Percentiles rank a stretch among this genome's conserved stretches.
Evolutionary conservation across 1,284 basidiomycete genomes (phyloP).

Genomic region (Apiotrichum porosum): DNA sequence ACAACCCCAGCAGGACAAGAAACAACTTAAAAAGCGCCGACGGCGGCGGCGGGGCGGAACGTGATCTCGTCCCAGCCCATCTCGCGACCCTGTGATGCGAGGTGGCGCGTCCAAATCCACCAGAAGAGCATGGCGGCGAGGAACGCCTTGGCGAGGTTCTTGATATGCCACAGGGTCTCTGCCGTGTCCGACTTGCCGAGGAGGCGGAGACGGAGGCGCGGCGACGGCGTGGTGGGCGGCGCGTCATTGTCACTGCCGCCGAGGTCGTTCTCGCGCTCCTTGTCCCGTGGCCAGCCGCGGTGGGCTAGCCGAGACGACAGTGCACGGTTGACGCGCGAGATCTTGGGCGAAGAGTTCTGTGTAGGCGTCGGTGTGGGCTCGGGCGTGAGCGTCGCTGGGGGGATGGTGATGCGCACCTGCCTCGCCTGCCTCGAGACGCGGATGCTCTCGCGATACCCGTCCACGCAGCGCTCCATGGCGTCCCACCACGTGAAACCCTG

Average conservation of each 20-base stretch:
- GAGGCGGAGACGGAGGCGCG: background rate
- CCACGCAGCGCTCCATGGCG: conserved; percentile 56
- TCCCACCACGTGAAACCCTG: conserved; percentile 54
- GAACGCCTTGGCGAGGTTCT: conserved; percentile 14
- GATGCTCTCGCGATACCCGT: conserved; percentile 52
- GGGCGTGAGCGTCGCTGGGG: background rate
- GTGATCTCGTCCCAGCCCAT: conserved; percentile 15
- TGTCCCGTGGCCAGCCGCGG: conserved; percentile 2
- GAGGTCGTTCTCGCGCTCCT: background rate
- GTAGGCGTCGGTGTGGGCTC: background rate
- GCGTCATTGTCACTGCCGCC: background rate
- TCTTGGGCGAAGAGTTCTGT: conserved; percentile 5
- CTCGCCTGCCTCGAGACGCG: conserved; percentile 19
- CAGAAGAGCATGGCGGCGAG: conserved; percentile 8
- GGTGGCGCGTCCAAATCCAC: conserved; percentile 14
- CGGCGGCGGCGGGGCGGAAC: too few species aligned
- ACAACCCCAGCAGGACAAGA: too few species aligned
- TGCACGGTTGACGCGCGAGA: conserved; percentile 24
- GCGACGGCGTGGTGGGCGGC: background rate
- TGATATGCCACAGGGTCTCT: conserved; percentile 15
- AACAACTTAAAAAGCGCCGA: too few species aligned
- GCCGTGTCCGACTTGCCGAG: background rate
- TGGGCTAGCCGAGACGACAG: conserved; percentile 20
- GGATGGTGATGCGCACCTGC: conserved; percentile 8
- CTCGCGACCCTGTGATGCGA: conserved; percentile 8